A percentile compares a stretch with the other conserved stretches of the same genome.
phyloP scores from a whole-genome alignment of 805 yeast species.

The Cyberlindnera misumaiensis region DNA sequence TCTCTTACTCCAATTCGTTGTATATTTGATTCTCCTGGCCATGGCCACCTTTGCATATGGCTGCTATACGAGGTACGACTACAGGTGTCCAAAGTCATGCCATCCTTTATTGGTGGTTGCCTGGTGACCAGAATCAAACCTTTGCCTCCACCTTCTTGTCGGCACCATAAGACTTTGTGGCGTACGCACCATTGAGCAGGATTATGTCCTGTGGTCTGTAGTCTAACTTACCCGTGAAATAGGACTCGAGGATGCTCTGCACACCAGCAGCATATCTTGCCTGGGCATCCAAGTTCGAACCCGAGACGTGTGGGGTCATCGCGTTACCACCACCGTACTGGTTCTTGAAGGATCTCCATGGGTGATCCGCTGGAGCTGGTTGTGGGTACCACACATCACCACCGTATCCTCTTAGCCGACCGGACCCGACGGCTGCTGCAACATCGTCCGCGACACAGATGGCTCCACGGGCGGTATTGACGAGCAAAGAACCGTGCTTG shows the following conservation, averaged over 20 bases:
- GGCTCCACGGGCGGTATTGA: constrained; percentile 80
- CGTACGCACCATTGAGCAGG: constrained; percentile 64
- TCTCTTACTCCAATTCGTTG: too few species aligned
- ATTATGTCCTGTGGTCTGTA: constrained; percentile 75
- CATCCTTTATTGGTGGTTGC: too few species aligned
- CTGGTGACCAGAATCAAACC: too few species aligned
- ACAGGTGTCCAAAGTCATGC: too few species aligned
- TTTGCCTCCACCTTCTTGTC: constrained; percentile 28
- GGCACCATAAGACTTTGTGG: constrained; percentile 65
- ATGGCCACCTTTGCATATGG: too few species aligned
- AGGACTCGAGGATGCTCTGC: constrained; percentile 54
- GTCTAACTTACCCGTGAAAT: constrained; percentile 54
- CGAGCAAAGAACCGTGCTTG: constrained; percentile 68
- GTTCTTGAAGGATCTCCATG: constrained; percentile 69
- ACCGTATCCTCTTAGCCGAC: constrained; percentile 72
- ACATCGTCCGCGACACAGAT: constrained; percentile 68
- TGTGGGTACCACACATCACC: constrained; percentile 87
- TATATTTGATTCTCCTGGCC: too few species aligned
- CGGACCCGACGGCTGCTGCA: constrained; percentile 63
- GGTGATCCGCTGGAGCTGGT: constrained; percentile 72
- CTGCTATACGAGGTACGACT: too few species aligned
- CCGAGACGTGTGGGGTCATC: constrained; percentile 79
- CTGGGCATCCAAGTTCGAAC: constrained; percentile 78
- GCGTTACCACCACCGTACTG: constrained; percentile 71
- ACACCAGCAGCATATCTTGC: constrained; percentile 66